Percentiles rank a stretch among this genome's conserved stretches.
These are phyloP conservation scores for Pichia sp. DNA, from an alignment of 1,139 yeast genomes.

Conservation along the genomic window DNA sequence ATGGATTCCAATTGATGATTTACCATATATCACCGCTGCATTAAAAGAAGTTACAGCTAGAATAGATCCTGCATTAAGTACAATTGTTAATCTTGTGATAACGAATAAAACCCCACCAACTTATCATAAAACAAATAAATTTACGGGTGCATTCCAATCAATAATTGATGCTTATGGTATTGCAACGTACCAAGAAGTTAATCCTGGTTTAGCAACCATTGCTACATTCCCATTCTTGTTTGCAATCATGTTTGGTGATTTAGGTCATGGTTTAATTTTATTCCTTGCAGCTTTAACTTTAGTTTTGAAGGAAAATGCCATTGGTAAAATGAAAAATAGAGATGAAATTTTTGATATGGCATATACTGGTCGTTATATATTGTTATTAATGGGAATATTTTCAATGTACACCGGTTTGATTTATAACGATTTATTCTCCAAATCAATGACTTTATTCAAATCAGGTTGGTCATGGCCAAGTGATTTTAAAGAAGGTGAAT, in stretches of 20 bases:
- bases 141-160: constrained; percentile 85
- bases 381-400: constrained; percentile 84
- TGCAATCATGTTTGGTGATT: constrained; percentile 98
- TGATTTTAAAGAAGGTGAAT: constrained; percentile 54
- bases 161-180: constrained; percentile 95
- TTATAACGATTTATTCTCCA: constrained; percentile 89
- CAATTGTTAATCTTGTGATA: constrained; percentile 72
- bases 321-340: constrained; percentile 61
- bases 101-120: constrained; percentile 93
- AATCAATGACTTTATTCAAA: constrained; percentile 75
- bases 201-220: constrained; percentile 91
- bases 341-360: constrained; percentile 98
- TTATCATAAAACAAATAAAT: constrained; percentile 82
- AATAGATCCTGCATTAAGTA: constrained; percentile 55
- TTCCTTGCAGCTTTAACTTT: constrained; percentile 64
- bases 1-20: constrained; percentile 59
- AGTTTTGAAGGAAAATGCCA: constrained; percentile 60
- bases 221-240: constrained; percentile 98
- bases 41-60: constrained; percentile 54
- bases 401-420: constrained; percentile 91
- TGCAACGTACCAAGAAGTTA: constrained; percentile 90
- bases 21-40: constrained; percentile 39
- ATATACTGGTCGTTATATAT: constrained; percentile 80
- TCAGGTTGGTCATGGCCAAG: constrained; percentile 94
- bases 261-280: constrained; percentile 89